Evolutionary conservation across 2,329 filamentous ascomycete genomes (phyloP).

Genomic region (Cladosporium sp.): DNA sequence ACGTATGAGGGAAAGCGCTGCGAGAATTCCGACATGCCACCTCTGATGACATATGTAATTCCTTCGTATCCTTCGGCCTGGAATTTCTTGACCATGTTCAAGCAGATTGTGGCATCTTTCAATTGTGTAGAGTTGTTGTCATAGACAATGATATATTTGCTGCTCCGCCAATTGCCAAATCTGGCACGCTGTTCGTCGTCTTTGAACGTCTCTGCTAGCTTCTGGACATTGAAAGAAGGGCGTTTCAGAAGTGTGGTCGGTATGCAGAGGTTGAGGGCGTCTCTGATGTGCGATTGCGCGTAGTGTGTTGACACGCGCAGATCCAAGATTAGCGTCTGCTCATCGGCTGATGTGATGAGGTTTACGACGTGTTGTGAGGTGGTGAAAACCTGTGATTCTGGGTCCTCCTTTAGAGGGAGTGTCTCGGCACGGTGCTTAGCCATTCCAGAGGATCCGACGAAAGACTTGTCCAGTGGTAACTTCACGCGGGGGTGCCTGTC

Average conservation of each 20-base stretch:
- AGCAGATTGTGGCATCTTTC: conserved; percentile 76
- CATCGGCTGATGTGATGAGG: conserved; percentile 49
- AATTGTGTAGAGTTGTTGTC: conserved; percentile 74
- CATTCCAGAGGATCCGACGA: conserved; percentile 23
- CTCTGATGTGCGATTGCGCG: conserved; percentile 69
- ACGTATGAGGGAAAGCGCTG: conserved; percentile 66
- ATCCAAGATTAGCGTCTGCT: conserved; percentile 73
- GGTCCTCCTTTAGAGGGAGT: conserved; percentile 41
- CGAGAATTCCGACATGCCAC: conserved; percentile 78
- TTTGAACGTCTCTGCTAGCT: conserved; percentile 84
- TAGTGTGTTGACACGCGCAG: conserved; percentile 85
- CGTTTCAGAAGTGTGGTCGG: conserved; percentile 91
- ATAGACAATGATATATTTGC: conserved; percentile 81
- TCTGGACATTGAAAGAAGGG: conserved; percentile 84
- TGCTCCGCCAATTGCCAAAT: conserved; percentile 75
- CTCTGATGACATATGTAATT: conserved; percentile 71
- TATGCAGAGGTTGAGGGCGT: conserved; percentile 90
- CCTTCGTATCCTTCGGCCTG: conserved; percentile 79
- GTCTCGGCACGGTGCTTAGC: conserved; percentile 49
- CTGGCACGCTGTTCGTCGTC: conserved; percentile 66
- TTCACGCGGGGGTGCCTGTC: conserved; percentile 31
- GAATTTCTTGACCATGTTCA: conserved; percentile 94
- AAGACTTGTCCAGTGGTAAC: conserved; percentile 33
- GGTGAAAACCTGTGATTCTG: conserved; percentile 44
- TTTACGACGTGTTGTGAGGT: conserved; percentile 53